These are phyloP conservation scores for Exophiala aquamarina DNA, from an alignment of 2,329 filamentous ascomycete species.

Conservation along the genomic window DNA sequence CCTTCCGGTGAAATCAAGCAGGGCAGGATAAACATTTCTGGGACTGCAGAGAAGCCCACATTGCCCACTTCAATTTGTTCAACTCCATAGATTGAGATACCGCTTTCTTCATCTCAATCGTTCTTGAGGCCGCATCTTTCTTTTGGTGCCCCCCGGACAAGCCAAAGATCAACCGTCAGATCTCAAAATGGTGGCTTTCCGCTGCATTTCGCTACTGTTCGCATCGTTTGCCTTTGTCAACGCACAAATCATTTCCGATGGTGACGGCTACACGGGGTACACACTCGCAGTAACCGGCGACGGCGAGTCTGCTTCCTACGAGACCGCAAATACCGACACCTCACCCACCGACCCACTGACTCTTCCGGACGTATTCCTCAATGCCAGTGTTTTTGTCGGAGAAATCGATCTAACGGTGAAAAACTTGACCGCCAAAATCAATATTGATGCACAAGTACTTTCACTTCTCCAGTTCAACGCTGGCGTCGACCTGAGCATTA, in stretches of 20 bases:
- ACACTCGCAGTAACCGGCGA: constrained; percentile 53
- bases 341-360: constrained; percentile 44
- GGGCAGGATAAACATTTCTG: too few relatives aligned
- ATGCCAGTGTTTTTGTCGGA: constrained; percentile 58
- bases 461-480: constrained; percentile 61
- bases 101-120: too few relatives aligned
- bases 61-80: too few relatives aligned
- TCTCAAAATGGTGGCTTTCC: constrained; percentile 1
- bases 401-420: constrained; percentile 60
- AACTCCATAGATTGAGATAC: too few relatives aligned
- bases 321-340: constrained; percentile 49
- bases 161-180: background rate
- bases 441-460: constrained; percentile 60
- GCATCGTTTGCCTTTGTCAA: background rate
- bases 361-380: constrained; percentile 60
- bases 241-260: constrained; percentile 12
- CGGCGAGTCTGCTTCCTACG: constrained; percentile 52
- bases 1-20: too few relatives aligned
- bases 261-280: constrained; percentile 57
- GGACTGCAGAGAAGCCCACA: too few relatives aligned
- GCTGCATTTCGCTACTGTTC: constrained; percentile 1
- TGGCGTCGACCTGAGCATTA: constrained; percentile 60
- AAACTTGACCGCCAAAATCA: constrained; percentile 62
- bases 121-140: too few relatives aligned
- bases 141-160: too few relatives aligned